These are phyloP conservation scores for Abortiporus biennis DNA, from an alignment of 1,284 basidiomycete species.

Conservation along the genomic window DNA sequence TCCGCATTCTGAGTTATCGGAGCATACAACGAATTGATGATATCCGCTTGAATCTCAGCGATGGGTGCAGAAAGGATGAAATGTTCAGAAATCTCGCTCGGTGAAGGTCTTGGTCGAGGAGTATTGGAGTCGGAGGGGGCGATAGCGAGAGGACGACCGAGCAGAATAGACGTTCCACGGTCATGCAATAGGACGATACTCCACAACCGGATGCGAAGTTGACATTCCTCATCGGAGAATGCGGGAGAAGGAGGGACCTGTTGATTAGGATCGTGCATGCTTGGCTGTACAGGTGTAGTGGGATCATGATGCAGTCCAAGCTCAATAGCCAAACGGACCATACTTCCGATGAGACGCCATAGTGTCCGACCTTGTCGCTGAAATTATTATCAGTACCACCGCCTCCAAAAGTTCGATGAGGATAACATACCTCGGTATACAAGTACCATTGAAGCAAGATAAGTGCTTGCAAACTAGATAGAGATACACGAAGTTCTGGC, in stretches of 20 bases:
- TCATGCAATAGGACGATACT: slow-evolving; percentile 77
- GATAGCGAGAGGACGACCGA: slow-evolving; percentile 78
- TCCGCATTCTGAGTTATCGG: slow-evolving; percentile 63
- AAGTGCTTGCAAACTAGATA: slow-evolving; percentile 73
- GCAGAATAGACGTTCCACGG: slow-evolving; percentile 75
- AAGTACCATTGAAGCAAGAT: slow-evolving; percentile 82
- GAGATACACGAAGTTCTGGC: slow-evolving; percentile 72
- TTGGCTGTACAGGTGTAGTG: slow-evolving; percentile 42
- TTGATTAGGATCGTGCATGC: slow-evolving; percentile 28
- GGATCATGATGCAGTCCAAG: slow-evolving; percentile 81
- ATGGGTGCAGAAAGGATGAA: slow-evolving; percentile 65
- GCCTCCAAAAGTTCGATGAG: slow-evolving; percentile 5
- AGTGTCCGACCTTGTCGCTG: slow-evolving; percentile 79
- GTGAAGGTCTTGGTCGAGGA: slow-evolving; percentile 52
- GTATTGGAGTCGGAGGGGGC: slow-evolving; percentile 73
- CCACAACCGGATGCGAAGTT: slow-evolving; percentile 75
- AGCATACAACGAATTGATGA: slow-evolving; percentile 75
- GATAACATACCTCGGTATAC: slow-evolving; percentile 65
- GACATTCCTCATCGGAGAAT: slow-evolving; percentile 69
- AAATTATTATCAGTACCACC: slow-evolving; percentile 9
- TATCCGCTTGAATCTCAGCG: slow-evolving; percentile 77
- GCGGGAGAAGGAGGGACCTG: background rate
- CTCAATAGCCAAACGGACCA: slow-evolving; percentile 74
- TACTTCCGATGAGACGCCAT: slow-evolving; percentile 78
- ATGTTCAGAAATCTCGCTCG: slow-evolving; percentile 56